phyloP scores from a whole-genome alignment of 805 yeast species.

The Tetrapisispora arboricola region DNA sequence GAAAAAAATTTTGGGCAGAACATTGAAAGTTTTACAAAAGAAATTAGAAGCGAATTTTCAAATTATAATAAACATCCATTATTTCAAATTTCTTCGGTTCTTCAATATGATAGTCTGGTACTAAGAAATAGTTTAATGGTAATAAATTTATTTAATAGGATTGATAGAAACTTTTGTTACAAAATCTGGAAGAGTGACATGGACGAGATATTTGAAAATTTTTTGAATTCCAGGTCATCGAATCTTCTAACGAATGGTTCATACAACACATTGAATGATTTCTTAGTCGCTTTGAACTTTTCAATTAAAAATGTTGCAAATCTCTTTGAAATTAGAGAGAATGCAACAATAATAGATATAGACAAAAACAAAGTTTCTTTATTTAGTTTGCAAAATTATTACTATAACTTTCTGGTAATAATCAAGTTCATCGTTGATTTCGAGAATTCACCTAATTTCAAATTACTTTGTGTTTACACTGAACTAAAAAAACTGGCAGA shows the following conservation, averaged over 20 bases:
- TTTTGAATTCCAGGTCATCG: slow-evolving; percentile 14
- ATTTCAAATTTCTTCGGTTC: not conserved
- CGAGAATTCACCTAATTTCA: slow-evolving; percentile 28
- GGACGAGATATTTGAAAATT: slow-evolving; percentile 14
- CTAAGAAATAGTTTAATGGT: slow-evolving; percentile 24
- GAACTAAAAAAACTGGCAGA: slow-evolving; percentile 24
- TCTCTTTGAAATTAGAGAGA: slow-evolving; percentile 12
- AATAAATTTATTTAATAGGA: slow-evolving; percentile 19
- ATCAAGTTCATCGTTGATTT: slow-evolving; percentile 26
- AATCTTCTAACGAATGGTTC: slow-evolving; percentile 24
- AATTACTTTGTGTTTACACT: slow-evolving; percentile 23
- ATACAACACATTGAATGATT: slow-evolving; percentile 21
- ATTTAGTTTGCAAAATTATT: slow-evolving; percentile 25
- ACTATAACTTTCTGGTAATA: slow-evolving; percentile 22
- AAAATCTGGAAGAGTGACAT: slow-evolving; percentile 20
- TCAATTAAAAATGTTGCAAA: slow-evolving; percentile 26
- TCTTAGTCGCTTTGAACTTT: slow-evolving; percentile 24
- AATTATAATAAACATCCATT: too few relatives aligned
- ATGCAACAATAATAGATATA: slow-evolving; percentile 10
- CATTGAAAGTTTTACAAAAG: not conserved
- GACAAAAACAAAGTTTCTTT: slow-evolving; percentile 17
- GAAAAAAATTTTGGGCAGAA: slow-evolving; percentile 14
- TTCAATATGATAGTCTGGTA: slow-evolving; percentile 17
- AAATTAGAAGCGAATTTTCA: too few relatives aligned
- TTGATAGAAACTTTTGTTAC: slow-evolving; percentile 16